phyloP scores from a whole-genome alignment of 108 stramenopile species.

The Craspedostauros australis region DNA sequence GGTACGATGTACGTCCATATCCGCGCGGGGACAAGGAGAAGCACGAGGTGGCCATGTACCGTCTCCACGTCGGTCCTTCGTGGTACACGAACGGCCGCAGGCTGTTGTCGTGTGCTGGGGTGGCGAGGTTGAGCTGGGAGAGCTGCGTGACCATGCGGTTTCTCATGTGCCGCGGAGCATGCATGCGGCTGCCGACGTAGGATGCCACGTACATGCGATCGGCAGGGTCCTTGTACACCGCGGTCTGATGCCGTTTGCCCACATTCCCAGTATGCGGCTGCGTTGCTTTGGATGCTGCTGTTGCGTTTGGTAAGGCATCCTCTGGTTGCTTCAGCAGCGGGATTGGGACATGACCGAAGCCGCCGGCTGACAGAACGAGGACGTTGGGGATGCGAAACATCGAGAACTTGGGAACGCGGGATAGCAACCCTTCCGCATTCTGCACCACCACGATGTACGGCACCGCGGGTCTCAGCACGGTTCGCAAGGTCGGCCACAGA shows the following conservation, averaged over 20 bases:
- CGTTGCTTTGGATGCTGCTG: too few species aligned
- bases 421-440: slow-evolving; percentile 9
- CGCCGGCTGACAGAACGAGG: slow-evolving; percentile 2
- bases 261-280: too few species aligned
- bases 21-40: slow-evolving; percentile 4
- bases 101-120: too few species aligned
- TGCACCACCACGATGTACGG: slow-evolving; percentile 5
- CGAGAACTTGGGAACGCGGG: not conserved
- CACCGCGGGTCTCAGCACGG: slow-evolving; percentile 1
- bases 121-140: too few species aligned
- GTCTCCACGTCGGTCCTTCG: not conserved
- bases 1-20: slow-evolving; percentile 6
- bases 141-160: slow-evolving; percentile 1
- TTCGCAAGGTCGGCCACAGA: too few species aligned
- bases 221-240: too few species aligned
- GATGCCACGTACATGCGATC: not conserved
- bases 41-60: slow-evolving; percentile 1
- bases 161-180: slow-evolving; percentile 5
- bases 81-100: too few species aligned
- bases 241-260: too few species aligned
- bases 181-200: slow-evolving; percentile 1
- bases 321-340: slow-evolving; percentile 9
- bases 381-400: not conserved
- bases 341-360: slow-evolving; percentile 6
- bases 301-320: not conserved